Evolutionary conservation across 2,329 filamentous ascomycete species (phyloP).

Genomic region (Penicillium sp.): DNA sequence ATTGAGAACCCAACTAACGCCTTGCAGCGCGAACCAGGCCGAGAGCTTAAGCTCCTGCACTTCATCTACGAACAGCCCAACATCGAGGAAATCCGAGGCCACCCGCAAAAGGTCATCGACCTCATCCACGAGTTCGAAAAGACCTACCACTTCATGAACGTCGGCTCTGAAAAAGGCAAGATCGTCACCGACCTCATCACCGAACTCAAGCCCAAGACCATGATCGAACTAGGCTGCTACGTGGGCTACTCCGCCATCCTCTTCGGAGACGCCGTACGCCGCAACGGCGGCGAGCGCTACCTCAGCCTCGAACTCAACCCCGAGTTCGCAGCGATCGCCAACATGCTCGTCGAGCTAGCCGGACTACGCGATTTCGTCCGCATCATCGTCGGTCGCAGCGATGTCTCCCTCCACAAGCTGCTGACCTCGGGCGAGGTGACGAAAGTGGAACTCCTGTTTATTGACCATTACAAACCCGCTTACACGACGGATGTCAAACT

Average conservation of each 20-base stretch:
- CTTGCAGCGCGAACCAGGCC: slow-evolving; percentile 61
- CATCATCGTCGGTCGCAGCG: slow-evolving; percentile 70
- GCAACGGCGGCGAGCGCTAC: slow-evolving; percentile 66
- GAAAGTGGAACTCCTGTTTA: slow-evolving; percentile 66
- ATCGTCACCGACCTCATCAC: slow-evolving; percentile 70
- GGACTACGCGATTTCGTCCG: slow-evolving; percentile 71
- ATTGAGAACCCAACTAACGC: background rate
- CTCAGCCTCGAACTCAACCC: slow-evolving; percentile 73
- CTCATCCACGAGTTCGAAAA: slow-evolving; percentile 71
- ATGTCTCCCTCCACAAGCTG: slow-evolving; percentile 65
- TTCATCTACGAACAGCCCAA: slow-evolving; percentile 66
- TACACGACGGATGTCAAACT: slow-evolving; percentile 75
- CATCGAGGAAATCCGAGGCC: slow-evolving; percentile 64
- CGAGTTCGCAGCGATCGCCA: slow-evolving; percentile 71
- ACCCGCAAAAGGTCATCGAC: slow-evolving; percentile 64
- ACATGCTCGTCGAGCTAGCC: slow-evolving; percentile 70
- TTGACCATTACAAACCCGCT: slow-evolving; percentile 78
- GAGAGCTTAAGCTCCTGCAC: slow-evolving; percentile 72
- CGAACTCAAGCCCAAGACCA: slow-evolving; percentile 65
- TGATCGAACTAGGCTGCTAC: slow-evolving; percentile 81
- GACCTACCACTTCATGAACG: slow-evolving; percentile 76
- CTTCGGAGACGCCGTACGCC: slow-evolving; percentile 67
- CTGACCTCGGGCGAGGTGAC: slow-evolving; percentile 55
- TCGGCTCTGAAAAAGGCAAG: slow-evolving; percentile 72
- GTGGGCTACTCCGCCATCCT: slow-evolving; percentile 79